Evolutionary conservation across 306 rosid species (phyloP), one percentile per base, ranked within the genome.

Genomic region (Lupinus albus): DNA sequence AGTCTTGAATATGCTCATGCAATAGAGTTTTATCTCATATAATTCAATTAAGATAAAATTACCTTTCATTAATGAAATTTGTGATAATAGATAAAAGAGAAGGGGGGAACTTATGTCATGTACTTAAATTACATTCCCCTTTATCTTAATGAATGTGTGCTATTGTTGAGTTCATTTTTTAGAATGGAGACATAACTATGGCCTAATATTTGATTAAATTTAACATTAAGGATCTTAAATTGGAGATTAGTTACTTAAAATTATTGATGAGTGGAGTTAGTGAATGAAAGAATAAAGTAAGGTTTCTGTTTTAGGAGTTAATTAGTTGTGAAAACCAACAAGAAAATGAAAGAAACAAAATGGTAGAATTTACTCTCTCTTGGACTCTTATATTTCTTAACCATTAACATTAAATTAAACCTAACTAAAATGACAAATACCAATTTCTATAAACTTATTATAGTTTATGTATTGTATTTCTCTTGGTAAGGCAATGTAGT

Each of bases 401-500:
- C 69, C 73, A 57, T 48, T 49, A 73, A 64, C 73, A 57, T 48
- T 49, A 73, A 64, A 71, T 64, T 13, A 45, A 64, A 39, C 10
- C 32, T 21, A 21, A 25, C 30, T 25, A 25, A 25, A 25, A 25
- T 25, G 30, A 3, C 30, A 25, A 25, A 25, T 25, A 25, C 30
- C 30, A 25, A 25, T 25, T 2, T 25, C 30, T 25, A 1, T 25
- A 25, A 25, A 25, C 30, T 32, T 42, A 52, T 47, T 25, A 21
- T 46, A 33, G 28, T 48, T 8, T 7, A 1, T 8, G 44, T 8
- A 21, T 46, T 44, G 28, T 48, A 36, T 74, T 61, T 62, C 59
- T 47, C 11, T 39, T 64, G 50, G 76, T 79, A 74, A 73, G 65
- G 70, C 73, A 17, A 6, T 20, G 73, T 30, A 67, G 65, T 64